Base-by-base conservation (phyloP, 768 basidiomycete genomes). In the Lentinula detonsa region DNA sequence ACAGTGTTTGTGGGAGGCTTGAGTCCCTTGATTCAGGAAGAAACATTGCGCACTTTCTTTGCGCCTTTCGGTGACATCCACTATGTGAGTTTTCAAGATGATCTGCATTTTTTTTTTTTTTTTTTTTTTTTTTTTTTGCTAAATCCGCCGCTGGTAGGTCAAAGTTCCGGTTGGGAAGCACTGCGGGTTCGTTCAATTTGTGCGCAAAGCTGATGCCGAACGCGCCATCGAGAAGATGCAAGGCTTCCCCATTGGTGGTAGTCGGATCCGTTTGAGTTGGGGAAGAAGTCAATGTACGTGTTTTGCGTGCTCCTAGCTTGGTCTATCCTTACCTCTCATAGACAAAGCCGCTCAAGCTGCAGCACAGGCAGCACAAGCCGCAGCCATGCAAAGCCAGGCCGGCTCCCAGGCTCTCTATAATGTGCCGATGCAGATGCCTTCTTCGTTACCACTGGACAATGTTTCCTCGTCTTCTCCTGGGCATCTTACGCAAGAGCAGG, bases 151-250 rank as follows among this genome's bases (percentile, higher is more conserved):
- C 10, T 49, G 64, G 48, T 65, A 93, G 91, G 94, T 96, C 69
- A 96, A 95, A 73, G 94, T 97, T n/a, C 95, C 95, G 10, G 88
- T 92, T 48, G 93, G 93, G 55, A 96, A 96, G 69, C 91, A 95
- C 65, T 97, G 95, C 67, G 95, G 95, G 1, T 97, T 97, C 68
- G 95, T 97, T 49, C 95, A 97, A 74, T 97, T 93, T 67, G 91
- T 96, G 31, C 83, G 87, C 65, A 94, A 96, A 73, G 85, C 84
- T 9, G 95, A 97, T 73, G 95, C 95, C 10, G 93, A 95, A 72
- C 81, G 84, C 40, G 93, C 94, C 8, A 97, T 97, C 63, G 91
- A 94, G 74, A 93, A 92, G 74, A 95, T 96, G 94, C 94, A 96
- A 76, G 94, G 93, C 28, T 96, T 95, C 71, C 93, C 93, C 4